Conservation (phyloP, 1,284 basidiomycete genomes). For the Ustilago esculenta region DNA sequence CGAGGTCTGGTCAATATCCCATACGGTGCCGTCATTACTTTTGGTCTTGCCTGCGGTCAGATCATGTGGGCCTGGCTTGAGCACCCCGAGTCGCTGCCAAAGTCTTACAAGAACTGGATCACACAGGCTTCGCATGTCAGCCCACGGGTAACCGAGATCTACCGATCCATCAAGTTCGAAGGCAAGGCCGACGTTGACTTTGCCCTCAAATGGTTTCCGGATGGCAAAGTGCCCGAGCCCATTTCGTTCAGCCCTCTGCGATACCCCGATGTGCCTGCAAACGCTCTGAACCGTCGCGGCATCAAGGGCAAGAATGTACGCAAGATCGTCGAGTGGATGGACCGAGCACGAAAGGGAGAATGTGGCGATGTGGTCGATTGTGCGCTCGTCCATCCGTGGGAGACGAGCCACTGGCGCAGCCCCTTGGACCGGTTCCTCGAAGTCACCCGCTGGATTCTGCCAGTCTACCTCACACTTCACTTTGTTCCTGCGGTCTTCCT, state of each 20-base stretch:
- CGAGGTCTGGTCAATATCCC: conserved; percentile 76
- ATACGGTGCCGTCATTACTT: conserved; percentile 84
- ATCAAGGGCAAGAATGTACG: conserved; percentile 56
- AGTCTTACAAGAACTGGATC: conserved; percentile 61
- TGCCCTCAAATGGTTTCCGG: conserved; percentile 49
- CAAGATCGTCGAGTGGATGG: conserved; percentile 56
- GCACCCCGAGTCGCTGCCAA: conserved; percentile 50
- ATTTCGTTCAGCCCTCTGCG: conserved; percentile 46
- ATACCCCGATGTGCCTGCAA: conserved; percentile 53
- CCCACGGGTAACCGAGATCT: conserved; percentile 35
- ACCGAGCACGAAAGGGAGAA: conserved; percentile 43
- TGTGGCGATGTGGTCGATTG: conserved; percentile 48
- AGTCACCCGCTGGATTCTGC: conserved; percentile 82
- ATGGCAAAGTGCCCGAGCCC: conserved; percentile 58
- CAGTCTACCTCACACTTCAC: conserved; percentile 86
- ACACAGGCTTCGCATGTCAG: conserved; percentile 56
- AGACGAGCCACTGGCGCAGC: conserved; percentile 76
- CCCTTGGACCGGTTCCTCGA: conserved; percentile 79
- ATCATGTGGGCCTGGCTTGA: conserved; percentile 81
- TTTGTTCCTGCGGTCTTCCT: conserved; percentile 75
- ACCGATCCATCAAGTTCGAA: conserved; percentile 23
- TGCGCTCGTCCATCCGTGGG: conserved; percentile 78
- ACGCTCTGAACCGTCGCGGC: conserved; percentile 46
- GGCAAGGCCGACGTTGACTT: conserved; percentile 26
- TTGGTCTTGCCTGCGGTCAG: conserved; percentile 84